Evolutionary conservation across 2,329 filamentous ascomycete species (phyloP), one percentile per base, ranked within the genome.

Genomic region (Calonectria multiphialidica): DNA sequence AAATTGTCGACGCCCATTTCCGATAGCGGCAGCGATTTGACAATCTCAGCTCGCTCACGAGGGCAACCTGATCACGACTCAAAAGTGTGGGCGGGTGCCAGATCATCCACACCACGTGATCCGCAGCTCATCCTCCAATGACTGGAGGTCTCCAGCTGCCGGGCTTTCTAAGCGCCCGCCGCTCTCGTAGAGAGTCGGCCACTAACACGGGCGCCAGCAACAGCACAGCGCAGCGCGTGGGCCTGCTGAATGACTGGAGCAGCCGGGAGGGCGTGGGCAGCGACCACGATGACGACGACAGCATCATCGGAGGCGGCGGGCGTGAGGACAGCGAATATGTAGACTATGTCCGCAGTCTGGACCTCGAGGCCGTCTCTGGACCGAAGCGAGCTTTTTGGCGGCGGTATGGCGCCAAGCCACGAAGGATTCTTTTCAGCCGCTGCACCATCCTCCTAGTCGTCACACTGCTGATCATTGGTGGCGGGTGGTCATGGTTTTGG

Each of bases 401-500:
- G 61, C 25, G 45, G 6, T 49, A 18, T 33, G 18, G 28, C 15
- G 40, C 30, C 13, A 72, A 62, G 35, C 65, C 55, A 15, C 45
- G 47, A 16, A 76, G 68, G 40, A 68, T 72, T 12, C 70, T 68
- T 33, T 68, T 72, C 66, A 70, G 70, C 30, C 65, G 68, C 6
- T 74, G 76, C 66, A 72, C 63, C 4, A 85, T 86, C 82, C 78
- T 88, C 47, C 67, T 88, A 33, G 70, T 86, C 66, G 62, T 86
- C 45, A 76, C 74, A 18, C 21, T 78, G 18, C 40, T 81, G 9
- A 49, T 77, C 33, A 30, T 80, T 16, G 70, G 74, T 30, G 63
- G 73, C 21, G 81, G 85, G 53, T 76, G 87, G 72, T 77, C 85
- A 71, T 87, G 87, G 76, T 72, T 87, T 47, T 88, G 85, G 84